Base-by-base conservation (phyloP, 1,284 basidiomycete species). In the Fomitopsis pinicola region DNA sequence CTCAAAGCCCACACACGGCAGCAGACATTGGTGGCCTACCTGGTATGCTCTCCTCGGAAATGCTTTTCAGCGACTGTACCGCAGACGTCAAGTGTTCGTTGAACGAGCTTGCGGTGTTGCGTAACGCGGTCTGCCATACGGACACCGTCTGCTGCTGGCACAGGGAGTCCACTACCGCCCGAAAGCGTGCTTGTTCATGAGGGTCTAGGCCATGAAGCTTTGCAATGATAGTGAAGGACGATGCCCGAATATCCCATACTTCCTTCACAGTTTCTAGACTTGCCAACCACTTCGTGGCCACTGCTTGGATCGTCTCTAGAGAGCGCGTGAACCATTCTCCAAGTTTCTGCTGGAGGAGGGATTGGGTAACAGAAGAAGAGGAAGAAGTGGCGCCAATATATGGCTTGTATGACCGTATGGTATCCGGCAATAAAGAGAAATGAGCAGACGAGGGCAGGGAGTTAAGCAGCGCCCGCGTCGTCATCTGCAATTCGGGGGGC, bases 391-490 rank as follows among this genome's bases (percentile, higher is more conserved):
- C 73, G 66, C 92, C 89, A 60, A 92, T 79, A 68, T 89, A 91
- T 22, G 91, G 91, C 66, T 83, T 87, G 70, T 91, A 92, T 10
- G 81, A 80, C 62, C 80, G 80, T 63, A 93, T 80, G 61, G 78
- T 82, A 3, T 77, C 69, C 0, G 90, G 89, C 0, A 93, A 79
- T 46, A 89, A 76, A 26, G 84, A 78, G 66, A 91, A 83, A 62
- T 90, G 87, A 12, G 86, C 82, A 0, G 89, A 88, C 1, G 91
- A 91, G 0, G 90, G 90, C 19, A 93, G 78, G 14, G 80, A 80
- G 17, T 78, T 75, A 28, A 93, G 77, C 26, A 92, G 73, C 0
- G 77, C 72, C 54, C 84, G 83, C 2, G 89, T 91, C 12, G 83
- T 87, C 38, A 91, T 74, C 56, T 77, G 76, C 2, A 91, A 77